These are phyloP conservation scores for Aureobasidium sp. DNA, from an alignment of 2,329 filamentous ascomycete genomes.

Conservation along the genomic window DNA sequence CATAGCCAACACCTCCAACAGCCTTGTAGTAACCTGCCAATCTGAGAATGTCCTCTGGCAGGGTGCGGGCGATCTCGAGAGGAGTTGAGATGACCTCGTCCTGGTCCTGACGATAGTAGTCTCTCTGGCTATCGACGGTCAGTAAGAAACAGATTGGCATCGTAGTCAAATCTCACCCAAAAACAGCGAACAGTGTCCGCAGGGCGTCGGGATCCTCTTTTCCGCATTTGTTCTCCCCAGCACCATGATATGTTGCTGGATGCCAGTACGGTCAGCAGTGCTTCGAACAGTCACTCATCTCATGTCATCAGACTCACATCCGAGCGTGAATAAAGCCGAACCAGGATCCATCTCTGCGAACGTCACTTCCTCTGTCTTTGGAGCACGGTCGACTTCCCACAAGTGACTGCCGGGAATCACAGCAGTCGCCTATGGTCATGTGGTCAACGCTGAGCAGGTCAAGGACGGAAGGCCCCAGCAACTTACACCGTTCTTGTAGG, in stretches of 20 bases:
- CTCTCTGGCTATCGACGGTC: conserved; percentile 1
- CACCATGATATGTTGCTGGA: conserved; percentile 6
- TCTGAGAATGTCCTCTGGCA: conserved; percentile 2
- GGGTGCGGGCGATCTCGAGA: neutral
- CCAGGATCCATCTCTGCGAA: conserved; percentile 6
- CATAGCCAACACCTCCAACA: neutral
- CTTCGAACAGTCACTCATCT: neutral
- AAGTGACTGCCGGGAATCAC: conserved; percentile 4
- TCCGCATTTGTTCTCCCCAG: conserved; percentile 2
- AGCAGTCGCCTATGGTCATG: neutral
- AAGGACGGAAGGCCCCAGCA: neutral
- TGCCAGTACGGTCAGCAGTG: neutral
- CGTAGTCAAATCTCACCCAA: neutral
- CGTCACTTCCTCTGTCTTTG: neutral
- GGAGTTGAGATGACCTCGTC: neutral
- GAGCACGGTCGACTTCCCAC: neutral
- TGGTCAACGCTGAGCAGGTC: neutral
- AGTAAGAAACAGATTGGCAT: too few relatives aligned
- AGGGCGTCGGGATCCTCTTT: conserved; percentile 3
- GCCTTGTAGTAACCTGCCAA: conserved; percentile 2
- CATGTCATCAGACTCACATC: neutral
- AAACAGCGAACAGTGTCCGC: neutral
- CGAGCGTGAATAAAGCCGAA: neutral
- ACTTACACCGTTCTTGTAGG: conserved; percentile 6
- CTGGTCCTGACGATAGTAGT: conserved; percentile 1